Evolutionary conservation across 352 stramenopile genomes (phyloP), one percentile per base, ranked within the genome.

Genomic region (Phytophthora fragariaefolia): DNA sequence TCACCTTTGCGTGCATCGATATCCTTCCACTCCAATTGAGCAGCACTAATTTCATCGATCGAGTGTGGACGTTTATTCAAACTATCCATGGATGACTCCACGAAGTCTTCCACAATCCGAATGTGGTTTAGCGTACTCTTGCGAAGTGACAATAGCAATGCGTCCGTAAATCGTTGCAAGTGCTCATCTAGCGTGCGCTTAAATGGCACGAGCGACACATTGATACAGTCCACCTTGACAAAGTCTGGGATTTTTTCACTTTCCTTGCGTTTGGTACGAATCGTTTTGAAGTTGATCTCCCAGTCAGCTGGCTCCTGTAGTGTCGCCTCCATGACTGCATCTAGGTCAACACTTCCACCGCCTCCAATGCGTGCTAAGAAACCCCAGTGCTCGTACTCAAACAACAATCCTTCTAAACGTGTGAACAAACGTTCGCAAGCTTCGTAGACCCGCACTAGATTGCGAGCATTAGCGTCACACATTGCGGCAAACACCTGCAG

Each of bases 381-480:
- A 3, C 78, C 90, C 87, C 90, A 98, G 3, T 79, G 75, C 57
- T 97, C 85, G 70, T 97, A 98, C 52, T 93, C 82, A 26, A 74
- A 74, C 7, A 91, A 1, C 0, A 96, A 51, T 23, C 75, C 66
- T 58, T 96, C 88, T 15, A 98, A 51, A 2, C 83, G 80, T 13
- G 74, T 71, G 53, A 98, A 98, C 22, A 98, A 81, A n/a, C 73
- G 57, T 61, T 98, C 95, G 24, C 93, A 95, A 9, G 96, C 97
- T 32, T 86, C 66, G 68, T 98, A 98, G 7, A 98, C 95, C 4
- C 87, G 74, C 1, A 97, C 76, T 0, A 98, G 70, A 27, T 92
- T 93, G 6, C 73, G 65, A 10, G 87, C 86, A 55, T 98, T 98
- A 42, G 77, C 76, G 27, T 95, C 83, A 26, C 87, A 93, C 93